Percentiles rank a stretch among this genome's conserved stretches.
These are phyloP conservation scores for Botrytis fabae DNA, from an alignment of 2,329 filamentous ascomycete species.

Conservation along the genomic window DNA sequence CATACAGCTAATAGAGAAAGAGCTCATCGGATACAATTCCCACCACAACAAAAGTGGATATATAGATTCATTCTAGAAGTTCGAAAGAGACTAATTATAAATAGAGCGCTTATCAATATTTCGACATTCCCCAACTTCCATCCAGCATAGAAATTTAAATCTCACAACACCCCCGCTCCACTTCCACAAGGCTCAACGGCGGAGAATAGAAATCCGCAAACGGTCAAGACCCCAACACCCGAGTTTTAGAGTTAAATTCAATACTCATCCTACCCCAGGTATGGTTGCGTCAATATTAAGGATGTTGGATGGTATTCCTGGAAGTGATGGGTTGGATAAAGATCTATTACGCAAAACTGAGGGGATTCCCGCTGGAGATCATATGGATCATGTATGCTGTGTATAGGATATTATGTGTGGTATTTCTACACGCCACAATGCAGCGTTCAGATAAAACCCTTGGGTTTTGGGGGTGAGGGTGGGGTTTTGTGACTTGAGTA, in stretches of 20 bases:
- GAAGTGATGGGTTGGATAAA: neutral
- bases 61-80: neutral
- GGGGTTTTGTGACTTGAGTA: neutral
- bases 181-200: neutral
- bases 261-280: neutral
- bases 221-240: neutral
- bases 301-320: neutral
- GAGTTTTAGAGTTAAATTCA: neutral
- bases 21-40: neutral
- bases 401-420: neutral
- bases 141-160: neutral
- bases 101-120: neutral
- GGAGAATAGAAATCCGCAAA: neutral
- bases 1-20: neutral
- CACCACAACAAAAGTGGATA: neutral
- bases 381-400: neutral
- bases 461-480: neutral
- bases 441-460: neutral
- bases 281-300: fast-evolving
- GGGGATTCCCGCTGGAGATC: neutral
- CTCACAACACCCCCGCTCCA: neutral
- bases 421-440: neutral
- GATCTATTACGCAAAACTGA: neutral
- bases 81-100: neutral
- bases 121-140: neutral